Evolutionary conservation across 257 asterid genomes (phyloP).

Genomic region (Nicotiana noctiflora): DNA sequence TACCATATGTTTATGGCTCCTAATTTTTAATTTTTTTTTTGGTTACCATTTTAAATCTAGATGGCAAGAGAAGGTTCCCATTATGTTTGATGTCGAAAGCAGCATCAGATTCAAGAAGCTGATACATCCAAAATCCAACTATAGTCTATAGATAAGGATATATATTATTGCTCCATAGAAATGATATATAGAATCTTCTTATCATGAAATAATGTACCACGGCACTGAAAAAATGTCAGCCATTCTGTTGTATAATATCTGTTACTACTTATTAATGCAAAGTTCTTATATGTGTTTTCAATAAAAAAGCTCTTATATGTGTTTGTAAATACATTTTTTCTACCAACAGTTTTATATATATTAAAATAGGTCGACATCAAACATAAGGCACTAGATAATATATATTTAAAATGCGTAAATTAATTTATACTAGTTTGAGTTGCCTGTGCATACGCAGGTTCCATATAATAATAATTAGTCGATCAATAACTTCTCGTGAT

Average conservation of each 20-base stretch:
- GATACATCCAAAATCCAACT: not conserved
- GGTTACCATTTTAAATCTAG: not conserved
- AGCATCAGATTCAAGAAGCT: not conserved
- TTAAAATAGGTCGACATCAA: too few species aligned
- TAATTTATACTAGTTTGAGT: too few species aligned
- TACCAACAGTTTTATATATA: too few species aligned
- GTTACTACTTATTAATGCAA: not conserved
- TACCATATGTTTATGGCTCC: not conserved
- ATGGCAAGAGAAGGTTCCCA: not conserved
- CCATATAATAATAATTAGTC: too few species aligned
- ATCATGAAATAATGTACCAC: not conserved
- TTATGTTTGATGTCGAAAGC: not conserved
- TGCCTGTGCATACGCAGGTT: too few species aligned
- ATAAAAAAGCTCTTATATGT: not conserved
- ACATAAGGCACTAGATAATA: too few species aligned
- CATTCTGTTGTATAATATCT: not conserved
- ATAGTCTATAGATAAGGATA: not conserved
- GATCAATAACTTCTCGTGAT: too few species aligned
- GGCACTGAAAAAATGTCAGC: not conserved
- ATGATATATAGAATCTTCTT: not conserved
- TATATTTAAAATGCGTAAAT: too few species aligned
- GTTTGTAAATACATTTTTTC: too few species aligned
- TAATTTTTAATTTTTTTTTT: not conserved
- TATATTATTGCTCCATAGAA: not conserved
- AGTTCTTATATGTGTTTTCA: not conserved